phyloP scores from a whole-genome alignment of 768 basidiomycete species.

The Lenzites betulinus region DNA sequence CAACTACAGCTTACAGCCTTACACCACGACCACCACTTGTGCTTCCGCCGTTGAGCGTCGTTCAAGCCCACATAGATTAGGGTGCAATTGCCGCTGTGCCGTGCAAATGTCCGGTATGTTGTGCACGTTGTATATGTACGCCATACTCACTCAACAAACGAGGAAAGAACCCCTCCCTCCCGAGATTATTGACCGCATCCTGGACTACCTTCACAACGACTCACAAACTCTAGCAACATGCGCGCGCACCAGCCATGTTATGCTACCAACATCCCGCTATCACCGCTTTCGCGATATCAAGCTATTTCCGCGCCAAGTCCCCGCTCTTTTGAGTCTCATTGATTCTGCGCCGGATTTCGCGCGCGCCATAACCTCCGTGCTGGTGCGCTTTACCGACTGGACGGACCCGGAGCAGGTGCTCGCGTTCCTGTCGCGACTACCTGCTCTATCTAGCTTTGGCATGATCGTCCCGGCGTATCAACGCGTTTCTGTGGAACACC shows the following conservation, averaged over 20 bases:
- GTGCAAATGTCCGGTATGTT: not conserved
- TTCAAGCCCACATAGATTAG: no score
- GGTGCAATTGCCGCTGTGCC: no score
- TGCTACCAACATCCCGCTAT: constrained; percentile 19
- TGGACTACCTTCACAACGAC: constrained; percentile 26
- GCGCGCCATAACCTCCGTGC: constrained; percentile 4
- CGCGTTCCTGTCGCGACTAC: constrained; percentile 4
- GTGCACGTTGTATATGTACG: not conserved
- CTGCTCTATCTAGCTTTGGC: not conserved
- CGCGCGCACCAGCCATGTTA: constrained; percentile 12
- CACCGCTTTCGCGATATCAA: constrained; percentile 14
- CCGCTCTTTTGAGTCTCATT: not conserved
- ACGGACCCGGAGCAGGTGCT: not conserved
- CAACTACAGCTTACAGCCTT: no score
- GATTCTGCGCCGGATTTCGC: constrained; percentile 8
- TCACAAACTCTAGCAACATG: constrained; percentile 13
- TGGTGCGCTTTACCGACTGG: not conserved
- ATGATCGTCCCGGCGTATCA: not conserved
- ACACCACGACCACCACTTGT: not conserved
- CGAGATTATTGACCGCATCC: constrained; percentile 24
- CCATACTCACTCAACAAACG: not conserved
- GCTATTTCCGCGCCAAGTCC: not conserved
- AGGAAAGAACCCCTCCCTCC: constrained; percentile 11
- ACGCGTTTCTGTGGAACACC: not conserved
- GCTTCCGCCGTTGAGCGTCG: not conserved